A percentile compares a stretch with the other conserved stretches of the same genome.
Evolutionary conservation across 495 filamentous ascomycete species (phyloP).

Genomic region (Cudoniella acicularis): DNA sequence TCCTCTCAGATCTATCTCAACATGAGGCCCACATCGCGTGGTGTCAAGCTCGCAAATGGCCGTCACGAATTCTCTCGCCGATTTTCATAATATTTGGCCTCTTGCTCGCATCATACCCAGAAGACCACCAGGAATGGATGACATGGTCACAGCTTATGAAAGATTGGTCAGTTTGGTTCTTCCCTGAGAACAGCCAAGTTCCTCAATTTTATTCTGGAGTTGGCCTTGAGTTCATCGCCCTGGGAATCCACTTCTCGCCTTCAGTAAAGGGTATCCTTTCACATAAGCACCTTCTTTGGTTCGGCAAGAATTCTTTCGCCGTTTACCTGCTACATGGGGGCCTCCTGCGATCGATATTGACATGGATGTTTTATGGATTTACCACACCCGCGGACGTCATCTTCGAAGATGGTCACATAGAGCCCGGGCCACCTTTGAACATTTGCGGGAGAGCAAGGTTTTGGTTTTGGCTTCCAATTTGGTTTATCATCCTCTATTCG

Average conservation of each 20-base stretch:
- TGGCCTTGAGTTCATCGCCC: slow-evolving; percentile 51
- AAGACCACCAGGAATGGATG: slow-evolving; percentile 52
- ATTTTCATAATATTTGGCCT: slow-evolving; percentile 47
- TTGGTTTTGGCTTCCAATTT: slow-evolving; percentile 39
- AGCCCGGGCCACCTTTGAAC: slow-evolving; percentile 19
- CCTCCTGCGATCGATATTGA: slow-evolving; percentile 57
- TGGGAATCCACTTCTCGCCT: slow-evolving; percentile 54
- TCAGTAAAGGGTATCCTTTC: slow-evolving; percentile 51
- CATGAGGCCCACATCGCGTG: slow-evolving; percentile 47
- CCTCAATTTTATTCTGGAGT: slow-evolving; percentile 52
- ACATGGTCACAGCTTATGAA: slow-evolving; percentile 54
- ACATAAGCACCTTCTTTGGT: slow-evolving; percentile 56
- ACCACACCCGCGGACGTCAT: slow-evolving; percentile 46
- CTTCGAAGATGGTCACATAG: slow-evolving; percentile 42
- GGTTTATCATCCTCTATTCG: slow-evolving; percentile 55
- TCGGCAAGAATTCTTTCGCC: slow-evolving; percentile 65
- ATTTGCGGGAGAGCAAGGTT: slow-evolving; percentile 14
- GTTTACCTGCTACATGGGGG: slow-evolving; percentile 66
- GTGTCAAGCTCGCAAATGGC: slow-evolving; percentile 41
- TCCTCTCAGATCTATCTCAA: slow-evolving; percentile 59
- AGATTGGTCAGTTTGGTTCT: slow-evolving; percentile 43
- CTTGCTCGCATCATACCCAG: slow-evolving; percentile 56
- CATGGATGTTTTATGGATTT: slow-evolving; percentile 63
- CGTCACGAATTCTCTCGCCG: slow-evolving; percentile 40
- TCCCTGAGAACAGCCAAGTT: slow-evolving; percentile 51